A percentile compares a stretch with the other conserved stretches of the same genome.
Evolutionary conservation across 495 filamentous ascomycete genomes (phyloP).

Genomic region (Aspergillus incahuasiensis): DNA sequence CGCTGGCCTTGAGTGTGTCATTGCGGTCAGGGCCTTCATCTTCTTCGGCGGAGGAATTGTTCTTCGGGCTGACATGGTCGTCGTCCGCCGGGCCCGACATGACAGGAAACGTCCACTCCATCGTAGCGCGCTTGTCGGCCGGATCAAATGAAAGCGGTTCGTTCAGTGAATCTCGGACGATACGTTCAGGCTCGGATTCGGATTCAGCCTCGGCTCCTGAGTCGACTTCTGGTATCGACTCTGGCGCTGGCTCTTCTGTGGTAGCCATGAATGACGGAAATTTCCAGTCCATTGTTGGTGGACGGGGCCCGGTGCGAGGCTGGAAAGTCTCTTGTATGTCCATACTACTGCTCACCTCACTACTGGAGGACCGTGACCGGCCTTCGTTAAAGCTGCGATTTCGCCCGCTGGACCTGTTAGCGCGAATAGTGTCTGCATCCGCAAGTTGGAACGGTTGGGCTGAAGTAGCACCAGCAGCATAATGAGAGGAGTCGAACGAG

Average conservation of each 20-base stretch:
- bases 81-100: constrained; percentile 28
- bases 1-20: constrained; percentile 36
- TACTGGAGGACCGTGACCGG: constrained; percentile 29
- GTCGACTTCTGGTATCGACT: not conserved
- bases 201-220: constrained; percentile 10
- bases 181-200: constrained; percentile 17
- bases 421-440: constrained; percentile 47
- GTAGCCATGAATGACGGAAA: constrained; percentile 36
- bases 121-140: constrained; percentile 17
- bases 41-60: constrained; percentile 2
- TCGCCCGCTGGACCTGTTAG: constrained; percentile 41
- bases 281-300: constrained; percentile 49
- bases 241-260: constrained; percentile 18
- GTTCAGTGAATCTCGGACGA: not conserved
- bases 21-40: constrained; percentile 23
- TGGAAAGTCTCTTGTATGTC: constrained; percentile 29
- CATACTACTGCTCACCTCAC: constrained; percentile 21
- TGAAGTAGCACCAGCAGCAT: constrained; percentile 40
- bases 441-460: constrained; percentile 46
- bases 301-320: constrained; percentile 35
- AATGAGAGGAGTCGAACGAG: constrained; percentile 44
- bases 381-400: constrained; percentile 36
- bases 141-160: constrained; percentile 4
- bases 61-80: constrained; percentile 9
- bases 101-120: constrained; percentile 46